Conservation (phyloP, 805 yeast species). For the Ogataea zsoltii region DNA sequence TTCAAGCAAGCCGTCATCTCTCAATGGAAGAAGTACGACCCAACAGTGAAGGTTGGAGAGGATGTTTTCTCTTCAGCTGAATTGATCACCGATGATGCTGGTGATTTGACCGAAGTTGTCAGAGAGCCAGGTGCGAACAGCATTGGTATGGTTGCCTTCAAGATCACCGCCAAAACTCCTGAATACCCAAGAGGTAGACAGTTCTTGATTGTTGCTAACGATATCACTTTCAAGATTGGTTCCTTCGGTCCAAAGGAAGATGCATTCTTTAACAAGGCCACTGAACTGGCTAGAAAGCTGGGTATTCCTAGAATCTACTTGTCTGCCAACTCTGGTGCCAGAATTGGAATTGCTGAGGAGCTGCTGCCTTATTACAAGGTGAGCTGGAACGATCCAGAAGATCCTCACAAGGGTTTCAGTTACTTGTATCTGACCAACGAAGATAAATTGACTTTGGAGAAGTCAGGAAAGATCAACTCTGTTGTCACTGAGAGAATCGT, state of each 20-base stretch:
- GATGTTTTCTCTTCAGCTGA: slow-evolving; percentile 80
- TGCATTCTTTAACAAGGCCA: slow-evolving; percentile 84
- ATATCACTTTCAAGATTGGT: slow-evolving; percentile 96
- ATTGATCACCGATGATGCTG: slow-evolving; percentile 80
- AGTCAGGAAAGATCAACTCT: slow-evolving; percentile 57
- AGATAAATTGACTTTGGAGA: slow-evolving; percentile 55
- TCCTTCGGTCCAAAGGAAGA: slow-evolving; percentile 98
- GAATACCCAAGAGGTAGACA: slow-evolving; percentile 97
- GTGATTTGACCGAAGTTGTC: slow-evolving; percentile 78
- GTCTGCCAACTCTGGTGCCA: slow-evolving; percentile 98
- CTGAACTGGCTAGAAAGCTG: slow-evolving; percentile 83
- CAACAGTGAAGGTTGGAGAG: slow-evolving; percentile 61
- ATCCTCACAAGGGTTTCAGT: slow-evolving; percentile 84
- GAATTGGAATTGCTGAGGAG: slow-evolving; percentile 98
- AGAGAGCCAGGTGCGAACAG: slow-evolving; percentile 96
- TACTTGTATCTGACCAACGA: slow-evolving; percentile 81
- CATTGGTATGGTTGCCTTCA: slow-evolving; percentile 98
- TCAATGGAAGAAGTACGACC: slow-evolving; percentile 75
- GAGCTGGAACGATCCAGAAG: slow-evolving; percentile 81
- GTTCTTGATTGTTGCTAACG: slow-evolving; percentile 91
- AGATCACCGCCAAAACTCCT: slow-evolving; percentile 87
- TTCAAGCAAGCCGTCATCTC: slow-evolving; percentile 89
- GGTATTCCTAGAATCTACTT: slow-evolving; percentile 96
- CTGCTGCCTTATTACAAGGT: slow-evolving; percentile 85
- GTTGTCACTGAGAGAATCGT: slow-evolving; percentile 78